These are phyloP conservation scores for Acarospora socialis DNA, from an alignment of 2,329 filamentous ascomycete genomes.

Conservation along the genomic window DNA sequence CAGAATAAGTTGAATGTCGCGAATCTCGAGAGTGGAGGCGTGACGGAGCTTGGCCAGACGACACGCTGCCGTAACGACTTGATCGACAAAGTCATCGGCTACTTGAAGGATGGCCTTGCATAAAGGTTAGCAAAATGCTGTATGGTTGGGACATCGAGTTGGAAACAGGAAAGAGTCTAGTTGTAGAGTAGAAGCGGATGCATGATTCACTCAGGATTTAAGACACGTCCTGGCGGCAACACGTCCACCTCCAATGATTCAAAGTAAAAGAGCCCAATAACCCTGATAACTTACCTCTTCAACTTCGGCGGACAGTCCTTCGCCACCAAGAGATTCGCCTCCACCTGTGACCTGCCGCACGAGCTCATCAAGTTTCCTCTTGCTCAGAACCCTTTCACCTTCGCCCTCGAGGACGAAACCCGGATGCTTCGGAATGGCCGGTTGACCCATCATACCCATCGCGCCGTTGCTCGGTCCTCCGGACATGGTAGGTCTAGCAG, in stretches of 20 bases:
- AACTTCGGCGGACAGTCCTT: slow-evolving; percentile 75
- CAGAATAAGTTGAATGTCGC: slow-evolving; percentile 68
- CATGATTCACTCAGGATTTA: no score
- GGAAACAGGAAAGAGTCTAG: no score
- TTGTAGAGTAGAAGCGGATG: no score
- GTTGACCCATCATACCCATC: slow-evolving; percentile 74
- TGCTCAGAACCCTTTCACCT: slow-evolving; percentile 84
- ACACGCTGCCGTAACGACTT: slow-evolving; percentile 73
- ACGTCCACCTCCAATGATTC: no score
- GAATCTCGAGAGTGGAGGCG: slow-evolving; percentile 77
- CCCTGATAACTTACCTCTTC: slow-evolving; percentile 58
- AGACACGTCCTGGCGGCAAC: no score
- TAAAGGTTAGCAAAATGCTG: no score
- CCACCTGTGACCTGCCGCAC: slow-evolving; percentile 86
- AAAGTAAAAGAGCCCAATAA: slow-evolving; percentile 5
- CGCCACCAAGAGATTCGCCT: slow-evolving; percentile 56
- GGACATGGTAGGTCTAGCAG: slow-evolving; percentile 65
- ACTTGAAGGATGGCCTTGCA: slow-evolving; percentile 67
- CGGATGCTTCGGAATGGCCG: slow-evolving; percentile 67
- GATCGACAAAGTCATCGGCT: slow-evolving; percentile 90
- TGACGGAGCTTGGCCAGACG: slow-evolving; percentile 85
- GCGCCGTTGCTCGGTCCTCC: slow-evolving; percentile 61
- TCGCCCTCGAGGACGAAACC: slow-evolving; percentile 81
- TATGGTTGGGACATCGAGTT: no score
- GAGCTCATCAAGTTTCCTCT: slow-evolving; percentile 92